These are phyloP conservation scores for Musa balbisiana DNA, from an alignment of 202 grass and related monocot species.

Conservation along the genomic window DNA sequence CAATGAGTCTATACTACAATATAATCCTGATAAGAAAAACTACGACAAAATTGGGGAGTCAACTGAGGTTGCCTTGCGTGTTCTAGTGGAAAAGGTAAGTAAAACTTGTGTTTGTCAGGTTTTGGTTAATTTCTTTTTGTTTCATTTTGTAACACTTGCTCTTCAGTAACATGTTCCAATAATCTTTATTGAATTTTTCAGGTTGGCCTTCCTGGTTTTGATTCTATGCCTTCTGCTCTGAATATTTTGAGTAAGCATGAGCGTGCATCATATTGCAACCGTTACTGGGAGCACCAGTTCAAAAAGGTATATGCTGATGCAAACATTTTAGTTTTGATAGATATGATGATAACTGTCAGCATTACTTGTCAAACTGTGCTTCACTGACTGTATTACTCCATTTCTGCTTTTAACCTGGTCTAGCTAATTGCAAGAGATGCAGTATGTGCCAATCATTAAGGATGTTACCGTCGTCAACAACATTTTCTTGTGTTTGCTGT, in stretches of 20 bases:
- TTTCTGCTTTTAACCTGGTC: neutral
- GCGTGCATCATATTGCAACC: constrained; percentile 94
- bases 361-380: neutral
- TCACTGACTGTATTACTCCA: neutral
- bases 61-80: constrained; percentile 94
- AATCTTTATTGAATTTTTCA: constrained; percentile 32
- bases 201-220: constrained; percentile 99
- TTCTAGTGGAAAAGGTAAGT: constrained; percentile 93
- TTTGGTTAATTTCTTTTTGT: neutral
- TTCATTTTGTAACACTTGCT: neutral
- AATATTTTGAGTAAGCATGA: constrained; percentile 91
- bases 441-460: neutral
- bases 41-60: constrained; percentile 99
- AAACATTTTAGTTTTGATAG: neutral
- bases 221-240: constrained; percentile 94
- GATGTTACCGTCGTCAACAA: neutral
- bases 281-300: constrained; percentile 97
- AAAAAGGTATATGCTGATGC: constrained; percentile 68
- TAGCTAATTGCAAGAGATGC: neutral
- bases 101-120: neutral
- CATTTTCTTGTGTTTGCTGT: neutral
- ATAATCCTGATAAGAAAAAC: constrained; percentile 84
- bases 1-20: constrained; percentile 94
- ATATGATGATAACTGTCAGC: neutral
- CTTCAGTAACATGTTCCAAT: neutral